phyloP scores from a whole-genome alignment of 208 protist species.

The Trypanosoma caninum region DNA sequence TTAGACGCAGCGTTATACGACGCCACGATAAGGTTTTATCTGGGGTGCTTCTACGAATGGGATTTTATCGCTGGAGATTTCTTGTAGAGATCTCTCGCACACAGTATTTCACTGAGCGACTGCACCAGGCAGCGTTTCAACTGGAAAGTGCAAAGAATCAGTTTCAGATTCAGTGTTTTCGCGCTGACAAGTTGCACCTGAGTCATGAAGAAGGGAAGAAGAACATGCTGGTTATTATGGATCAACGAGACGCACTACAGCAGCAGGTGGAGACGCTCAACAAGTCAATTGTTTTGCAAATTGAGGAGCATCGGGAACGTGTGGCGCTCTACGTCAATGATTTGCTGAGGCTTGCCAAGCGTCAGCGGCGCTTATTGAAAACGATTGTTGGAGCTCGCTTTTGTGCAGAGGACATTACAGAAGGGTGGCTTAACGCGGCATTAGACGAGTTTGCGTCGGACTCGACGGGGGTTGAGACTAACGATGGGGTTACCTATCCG shows the following conservation, averaged over 20 bases:
- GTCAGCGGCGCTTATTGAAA: constrained; percentile 26
- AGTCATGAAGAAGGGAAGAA: constrained; percentile 42
- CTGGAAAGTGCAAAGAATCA: constrained; percentile 88
- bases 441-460: constrained; percentile 3
- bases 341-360: constrained; percentile 33
- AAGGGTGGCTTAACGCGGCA: constrained; percentile 14
- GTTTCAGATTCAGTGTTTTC: constrained; percentile 88
- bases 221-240: constrained; percentile 29
- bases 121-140: constrained; percentile 80
- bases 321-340: constrained; percentile 32
- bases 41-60: constrained; percentile 27
- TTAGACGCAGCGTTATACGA: constrained; percentile 33
- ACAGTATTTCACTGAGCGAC: constrained; percentile 73
- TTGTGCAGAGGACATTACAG: constrained; percentile 3
- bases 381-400: constrained; percentile 15
- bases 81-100: constrained; percentile 61
- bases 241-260: constrained; percentile 37
- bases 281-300: constrained; percentile 34
- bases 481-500: not conserved
- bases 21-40: constrained; percentile 29
- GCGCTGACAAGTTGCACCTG: constrained; percentile 65
- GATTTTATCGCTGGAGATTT: constrained; percentile 73
- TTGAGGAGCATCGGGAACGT: constrained; percentile 46
- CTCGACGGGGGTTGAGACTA: constrained; percentile 3
- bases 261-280: constrained; percentile 38